Evolutionary conservation across 352 stramenopile genomes (phyloP), one percentile per base, ranked within the genome.

Genomic region (Sclerospora graminicola): DNA sequence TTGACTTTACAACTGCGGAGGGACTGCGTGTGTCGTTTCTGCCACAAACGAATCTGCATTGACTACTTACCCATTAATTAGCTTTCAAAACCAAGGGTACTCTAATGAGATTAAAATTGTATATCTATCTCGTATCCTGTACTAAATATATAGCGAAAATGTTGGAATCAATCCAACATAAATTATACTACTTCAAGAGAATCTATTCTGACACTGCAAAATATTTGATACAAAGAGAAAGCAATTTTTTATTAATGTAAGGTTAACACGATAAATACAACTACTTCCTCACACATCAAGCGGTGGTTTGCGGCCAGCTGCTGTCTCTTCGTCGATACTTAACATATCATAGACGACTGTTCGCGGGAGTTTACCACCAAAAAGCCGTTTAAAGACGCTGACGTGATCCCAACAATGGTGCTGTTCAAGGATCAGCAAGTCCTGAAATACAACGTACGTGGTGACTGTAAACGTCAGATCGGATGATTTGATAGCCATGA

Each of bases 341-440:
- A 89, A 60, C 24, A 84, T 84, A 4, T 62, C 45, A 14, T 78
- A 59, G 21, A 89, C 69, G 6, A n/a, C n/a, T n/a, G 48, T 59
- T 14, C 60, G 20, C 1, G 77, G 73, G 35, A 89, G 84, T 48
- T 89, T 67, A 33, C 73, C 73, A 19, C 77, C 73, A 41, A 89
- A 89, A 31, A 89, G 64, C 24, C 77, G 58, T 54, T 89, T 89
- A 52, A 89, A 86, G 9, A 89, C 73, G 30, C 77, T 69, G 13
- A 86, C 73, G 46, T 89, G 77, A 56, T 89, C 77, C 77, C 77
- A 89, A 56, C 73, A 79, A 51, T 89, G 77, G 57, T 86, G 69
- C 48, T 89, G 77, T 54, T 84, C 69, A 9, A 69, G 71, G 44
- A 89, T 86, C 2, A 51, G 66, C 19, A 68, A 34, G 21, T 84